Evolutionary conservation across 2,329 filamentous ascomycete genomes (phyloP).

Genomic region (Fusarium sp.): DNA sequence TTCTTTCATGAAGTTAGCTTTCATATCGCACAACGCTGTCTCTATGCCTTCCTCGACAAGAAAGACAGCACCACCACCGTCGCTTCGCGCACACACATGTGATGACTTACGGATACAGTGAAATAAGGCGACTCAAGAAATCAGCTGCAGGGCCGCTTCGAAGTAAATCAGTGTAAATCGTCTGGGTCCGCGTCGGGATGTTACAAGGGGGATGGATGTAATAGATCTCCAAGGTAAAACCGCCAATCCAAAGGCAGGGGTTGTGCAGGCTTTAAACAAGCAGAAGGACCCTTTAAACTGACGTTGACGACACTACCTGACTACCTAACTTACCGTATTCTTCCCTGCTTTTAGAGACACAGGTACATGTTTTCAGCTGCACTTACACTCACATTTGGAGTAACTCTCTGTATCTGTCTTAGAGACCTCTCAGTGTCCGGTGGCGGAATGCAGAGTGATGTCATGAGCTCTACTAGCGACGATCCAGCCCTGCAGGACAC

Average conservation of each 20-base stretch:
- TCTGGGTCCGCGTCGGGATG: slow-evolving; percentile 15
- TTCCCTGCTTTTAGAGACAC: slow-evolving; percentile 39
- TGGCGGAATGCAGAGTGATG: slow-evolving; percentile 51
- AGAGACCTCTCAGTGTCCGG: slow-evolving; percentile 19
- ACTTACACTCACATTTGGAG: slow-evolving; percentile 20
- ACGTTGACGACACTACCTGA: slow-evolving; percentile 38
- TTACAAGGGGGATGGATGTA: slow-evolving; percentile 30
- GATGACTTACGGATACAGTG: slow-evolving; percentile 33
- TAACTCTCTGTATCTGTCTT: slow-evolving; percentile 18
- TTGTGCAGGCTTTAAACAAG: slow-evolving; percentile 40
- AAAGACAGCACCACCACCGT: neutral
- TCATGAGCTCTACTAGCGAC: slow-evolving; percentile 41
- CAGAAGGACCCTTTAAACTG: slow-evolving; percentile 28
- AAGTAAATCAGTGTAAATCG: slow-evolving; percentile 27
- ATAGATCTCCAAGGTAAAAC: slow-evolving; percentile 16
- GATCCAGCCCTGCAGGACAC: slow-evolving; percentile 35
- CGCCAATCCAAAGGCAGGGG: slow-evolving; percentile 32
- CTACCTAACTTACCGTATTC: neutral
- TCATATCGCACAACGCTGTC: neutral
- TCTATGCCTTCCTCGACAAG: neutral
- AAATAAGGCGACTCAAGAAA: slow-evolving; percentile 13
- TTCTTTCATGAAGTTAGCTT: slow-evolving; percentile 35
- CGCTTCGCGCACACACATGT: neutral
- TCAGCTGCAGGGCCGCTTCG: slow-evolving; percentile 23
- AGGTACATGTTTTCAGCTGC: slow-evolving; percentile 20